Evolutionary conservation across 345 rosid species (phyloP).

Genomic region (Excoecaria cochinchinensis): DNA sequence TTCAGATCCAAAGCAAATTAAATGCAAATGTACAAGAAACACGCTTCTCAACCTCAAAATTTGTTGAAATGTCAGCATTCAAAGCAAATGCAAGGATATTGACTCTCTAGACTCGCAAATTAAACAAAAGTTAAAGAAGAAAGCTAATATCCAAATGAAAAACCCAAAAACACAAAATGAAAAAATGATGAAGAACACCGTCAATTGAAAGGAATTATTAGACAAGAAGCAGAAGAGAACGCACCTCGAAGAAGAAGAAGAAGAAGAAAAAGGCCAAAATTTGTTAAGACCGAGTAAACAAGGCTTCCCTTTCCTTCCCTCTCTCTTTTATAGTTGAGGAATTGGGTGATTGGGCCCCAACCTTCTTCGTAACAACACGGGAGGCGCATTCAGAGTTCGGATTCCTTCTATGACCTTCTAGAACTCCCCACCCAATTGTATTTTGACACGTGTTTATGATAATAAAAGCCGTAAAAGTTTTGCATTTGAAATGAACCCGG

Average conservation of each 20-base stretch:
- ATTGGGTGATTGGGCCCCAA: slow-evolving; percentile 10
- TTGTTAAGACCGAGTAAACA: not conserved
- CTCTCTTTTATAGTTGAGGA: slow-evolving; percentile 24
- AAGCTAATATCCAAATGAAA: no score
- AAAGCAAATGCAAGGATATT: not conserved
- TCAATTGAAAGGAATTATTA: not conserved
- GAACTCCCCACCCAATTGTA: slow-evolving; percentile 35
- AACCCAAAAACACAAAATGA: not conserved
- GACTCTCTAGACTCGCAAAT: not conserved
- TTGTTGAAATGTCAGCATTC: not conserved
- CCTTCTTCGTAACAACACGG: not conserved
- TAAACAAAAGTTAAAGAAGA: no score
- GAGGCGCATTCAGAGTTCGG: not conserved
- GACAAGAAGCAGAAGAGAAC: slow-evolving; percentile 5
- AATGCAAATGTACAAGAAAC: not conserved
- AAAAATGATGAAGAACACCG: not conserved
- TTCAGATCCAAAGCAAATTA: not conserved
- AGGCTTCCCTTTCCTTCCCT: not conserved
- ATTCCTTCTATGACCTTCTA: slow-evolving; percentile 37
- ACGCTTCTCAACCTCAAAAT: not conserved
- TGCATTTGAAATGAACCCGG: no score
- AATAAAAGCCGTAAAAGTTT: no score
- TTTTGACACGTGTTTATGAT: slow-evolving; percentile 34
- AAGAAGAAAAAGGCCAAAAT: not conserved
- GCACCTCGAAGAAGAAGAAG: slow-evolving; percentile 4